phyloP scores from a whole-genome alignment of 495 filamentous ascomycete species.

The Penicillium atrosanguineum region DNA sequence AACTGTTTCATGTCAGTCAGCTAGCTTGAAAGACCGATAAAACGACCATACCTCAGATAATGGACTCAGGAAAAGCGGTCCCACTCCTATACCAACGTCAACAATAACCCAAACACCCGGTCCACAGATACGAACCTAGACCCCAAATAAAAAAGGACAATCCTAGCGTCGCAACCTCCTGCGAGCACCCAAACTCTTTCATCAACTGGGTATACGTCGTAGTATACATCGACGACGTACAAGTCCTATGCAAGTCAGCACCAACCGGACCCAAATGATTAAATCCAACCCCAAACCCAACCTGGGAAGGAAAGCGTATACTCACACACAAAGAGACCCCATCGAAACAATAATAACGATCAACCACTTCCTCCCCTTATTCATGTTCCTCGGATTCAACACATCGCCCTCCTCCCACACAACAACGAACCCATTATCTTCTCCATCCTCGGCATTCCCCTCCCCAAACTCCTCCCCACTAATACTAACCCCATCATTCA shows the following conservation, averaged over 20 bases:
- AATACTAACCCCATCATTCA: conserved; percentile 61
- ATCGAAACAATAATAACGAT: conserved; percentile 68
- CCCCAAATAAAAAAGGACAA: conserved; percentile 79
- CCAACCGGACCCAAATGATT: background rate
- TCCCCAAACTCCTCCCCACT: conserved; percentile 31
- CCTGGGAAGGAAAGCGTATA: conserved; percentile 14
- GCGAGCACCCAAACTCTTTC: conserved; percentile 67
- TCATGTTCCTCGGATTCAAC: conserved; percentile 67
- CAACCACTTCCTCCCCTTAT: conserved; percentile 70
- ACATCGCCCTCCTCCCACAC: conserved; percentile 74
- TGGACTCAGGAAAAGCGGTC: conserved; percentile 69
- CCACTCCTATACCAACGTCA: conserved; percentile 49
- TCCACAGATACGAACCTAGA: conserved; percentile 33
- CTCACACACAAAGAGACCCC: conserved; percentile 82
- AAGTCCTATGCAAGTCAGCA: conserved; percentile 56
- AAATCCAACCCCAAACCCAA: background rate
- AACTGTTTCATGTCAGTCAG: conserved; percentile 59
- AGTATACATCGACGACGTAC: conserved; percentile 86
- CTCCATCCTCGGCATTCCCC: conserved; percentile 10
- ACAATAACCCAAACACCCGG: conserved; percentile 2
- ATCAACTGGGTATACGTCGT: conserved; percentile 81
- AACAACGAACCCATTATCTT: conserved; percentile 55
- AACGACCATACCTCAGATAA: conserved; percentile 51
- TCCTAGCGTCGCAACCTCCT: conserved; percentile 73
- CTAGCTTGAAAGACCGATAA: background rate